Percentiles rank a stretch among this genome's conserved stretches.
Evolutionary conservation across 2,329 filamentous ascomycete genomes (phyloP).

Genomic region (Calonectria leucothoes): DNA sequence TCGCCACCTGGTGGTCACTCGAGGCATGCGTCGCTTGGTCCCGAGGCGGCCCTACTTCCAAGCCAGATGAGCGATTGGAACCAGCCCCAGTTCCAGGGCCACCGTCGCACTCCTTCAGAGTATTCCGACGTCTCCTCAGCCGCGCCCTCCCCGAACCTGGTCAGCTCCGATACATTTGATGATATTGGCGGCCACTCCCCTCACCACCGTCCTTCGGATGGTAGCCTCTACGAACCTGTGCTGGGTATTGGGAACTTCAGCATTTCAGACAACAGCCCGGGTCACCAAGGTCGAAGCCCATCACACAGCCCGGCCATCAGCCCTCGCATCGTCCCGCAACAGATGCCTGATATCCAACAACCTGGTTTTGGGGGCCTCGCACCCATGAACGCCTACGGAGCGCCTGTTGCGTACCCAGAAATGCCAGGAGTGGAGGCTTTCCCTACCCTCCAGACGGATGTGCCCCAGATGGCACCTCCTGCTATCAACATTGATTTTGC

Average conservation of each 20-base stretch:
- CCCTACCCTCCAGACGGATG: slow-evolving; percentile 64
- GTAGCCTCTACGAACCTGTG: slow-evolving; percentile 79
- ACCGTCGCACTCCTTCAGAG: slow-evolving; percentile 88
- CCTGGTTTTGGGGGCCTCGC: slow-evolving; percentile 58
- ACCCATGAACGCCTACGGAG: slow-evolving; percentile 52
- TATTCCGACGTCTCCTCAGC: slow-evolving; percentile 91
- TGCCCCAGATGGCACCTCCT: slow-evolving; percentile 87
- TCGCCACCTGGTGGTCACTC: slow-evolving; percentile 63
- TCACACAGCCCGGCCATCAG: slow-evolving; percentile 79
- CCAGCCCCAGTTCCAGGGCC: slow-evolving; percentile 77
- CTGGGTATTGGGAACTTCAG: slow-evolving; percentile 84
- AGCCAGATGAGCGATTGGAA: slow-evolving; percentile 66
- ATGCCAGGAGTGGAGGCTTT: slow-evolving; percentile 62
- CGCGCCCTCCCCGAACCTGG: slow-evolving; percentile 84
- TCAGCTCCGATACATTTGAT: slow-evolving; percentile 84
- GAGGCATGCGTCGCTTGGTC: slow-evolving; percentile 67
- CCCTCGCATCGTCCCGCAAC: slow-evolving; percentile 69
- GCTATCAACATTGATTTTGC: slow-evolving; percentile 96
- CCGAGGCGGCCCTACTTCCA: slow-evolving; percentile 66
- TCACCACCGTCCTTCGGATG: slow-evolving; percentile 79
- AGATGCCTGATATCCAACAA: slow-evolving; percentile 65
- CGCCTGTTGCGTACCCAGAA: slow-evolving; percentile 48
- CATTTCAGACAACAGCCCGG: slow-evolving; percentile 79
- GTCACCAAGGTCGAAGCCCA: slow-evolving; percentile 79
- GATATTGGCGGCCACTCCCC: slow-evolving; percentile 80